Evolutionary conservation across 1,284 basidiomycete species (phyloP), one percentile per base, ranked within the genome.

Genomic region (Ustilago esculenta): DNA sequence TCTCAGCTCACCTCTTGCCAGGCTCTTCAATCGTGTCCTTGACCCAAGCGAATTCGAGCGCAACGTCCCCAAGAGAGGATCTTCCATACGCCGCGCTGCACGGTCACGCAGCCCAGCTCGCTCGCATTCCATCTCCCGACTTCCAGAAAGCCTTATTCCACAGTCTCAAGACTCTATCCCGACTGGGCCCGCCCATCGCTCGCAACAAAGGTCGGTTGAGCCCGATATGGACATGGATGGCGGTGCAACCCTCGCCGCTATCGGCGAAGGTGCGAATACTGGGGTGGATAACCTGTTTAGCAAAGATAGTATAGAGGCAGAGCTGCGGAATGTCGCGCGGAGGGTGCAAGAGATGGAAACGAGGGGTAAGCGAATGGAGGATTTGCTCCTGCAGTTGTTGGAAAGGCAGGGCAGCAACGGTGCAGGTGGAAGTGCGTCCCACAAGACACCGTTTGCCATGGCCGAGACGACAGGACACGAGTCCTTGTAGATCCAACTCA

Each of bases 321-420:
- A 73, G 33, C n/a, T 70, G 25, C 35, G 60, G 18, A 42, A 41
- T 12, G 33, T 66, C 3, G 54, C 69, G 1, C 42, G 33, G 5
- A 64, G 63, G 32, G 55, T 69, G 20, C 56, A 53, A 30, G 58
- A 66, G 40, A 65, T 67, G 55, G 66, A 73, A 21, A 60, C 64
- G 14, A 39, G 71, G 3, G 63, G 52, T 12, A 63, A 63, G 29
- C 30, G 63, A n/a, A 73, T 73, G 37, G 67, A 73, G 24, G 53
- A 68, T 36, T 33, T 68, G 35, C 54, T 68, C 8, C 25, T 68
- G 36, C 52, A 61, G 41, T 20, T 68, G 40, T 33, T 68, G 29
- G 57, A 61, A 39, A 46, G 30, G 41, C 42, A 52, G 35, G 37
- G 33, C 41, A 37, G 42, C 24, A 54, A 29, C 23, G n/a, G 12